A percentile compares a stretch with the other conserved stretches of the same genome.
phyloP scores from a whole-genome alignment of 2,329 filamentous ascomycete species.

The Pestalotiopsis sp. region DNA sequence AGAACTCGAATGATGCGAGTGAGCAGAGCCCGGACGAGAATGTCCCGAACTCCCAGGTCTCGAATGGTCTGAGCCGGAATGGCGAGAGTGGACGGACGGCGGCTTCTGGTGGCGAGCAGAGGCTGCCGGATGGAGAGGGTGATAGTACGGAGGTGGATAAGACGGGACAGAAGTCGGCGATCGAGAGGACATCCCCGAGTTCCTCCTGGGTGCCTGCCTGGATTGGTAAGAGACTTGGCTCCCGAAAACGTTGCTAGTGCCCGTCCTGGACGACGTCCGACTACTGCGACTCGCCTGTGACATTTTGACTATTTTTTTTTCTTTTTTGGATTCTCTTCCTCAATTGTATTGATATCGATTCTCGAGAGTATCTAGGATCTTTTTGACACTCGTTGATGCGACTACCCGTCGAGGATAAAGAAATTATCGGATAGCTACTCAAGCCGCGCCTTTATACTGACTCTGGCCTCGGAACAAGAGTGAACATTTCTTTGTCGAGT shows the following conservation, averaged over 20 bases:
- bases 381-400: no score
- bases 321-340: no score
- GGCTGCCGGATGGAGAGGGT: not conserved
- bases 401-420: no score
- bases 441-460: no score
- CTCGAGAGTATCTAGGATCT: no score
- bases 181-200: not conserved
- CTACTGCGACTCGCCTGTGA: not conserved
- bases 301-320: not conserved
- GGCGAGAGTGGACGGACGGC: not conserved
- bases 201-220: not conserved
- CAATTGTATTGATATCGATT: no score
- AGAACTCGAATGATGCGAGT: not conserved
- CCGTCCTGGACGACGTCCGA: not conserved
- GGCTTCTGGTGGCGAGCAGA: not conserved
- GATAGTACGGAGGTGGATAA: not conserved
- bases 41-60: no score
- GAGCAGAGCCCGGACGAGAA: not conserved
- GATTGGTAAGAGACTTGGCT: not conserved
- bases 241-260: not conserved
- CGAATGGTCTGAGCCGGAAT: not conserved
- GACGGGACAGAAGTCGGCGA: not conserved
- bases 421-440: no score
- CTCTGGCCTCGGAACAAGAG: no score
- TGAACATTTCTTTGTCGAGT: no score